phyloP scores from a whole-genome alignment of 2,329 filamentous ascomycete genomes.

The Arthrobotrys musiformis region DNA sequence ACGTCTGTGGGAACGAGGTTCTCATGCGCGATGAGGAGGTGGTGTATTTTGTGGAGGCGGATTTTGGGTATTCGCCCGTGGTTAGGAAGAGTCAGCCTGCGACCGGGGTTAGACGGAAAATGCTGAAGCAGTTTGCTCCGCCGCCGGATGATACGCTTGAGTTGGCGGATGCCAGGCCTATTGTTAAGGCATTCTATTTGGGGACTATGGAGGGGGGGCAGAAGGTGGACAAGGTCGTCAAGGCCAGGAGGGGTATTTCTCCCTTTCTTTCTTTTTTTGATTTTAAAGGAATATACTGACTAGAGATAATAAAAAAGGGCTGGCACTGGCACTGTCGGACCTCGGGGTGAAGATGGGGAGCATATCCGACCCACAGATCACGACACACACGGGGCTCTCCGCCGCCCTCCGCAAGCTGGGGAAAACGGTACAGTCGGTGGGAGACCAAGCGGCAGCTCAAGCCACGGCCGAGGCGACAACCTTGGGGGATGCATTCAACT shows the following conservation, averaged over 20 bases:
- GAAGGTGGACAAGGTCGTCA: constrained; percentile 94
- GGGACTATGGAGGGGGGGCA: constrained; percentile 97
- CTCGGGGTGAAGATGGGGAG: constrained; percentile 88
- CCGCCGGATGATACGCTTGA: constrained; percentile 97
- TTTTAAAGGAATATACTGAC: constrained; percentile 22
- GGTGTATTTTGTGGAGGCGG: constrained; percentile 97
- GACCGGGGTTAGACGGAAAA: constrained; percentile 91
- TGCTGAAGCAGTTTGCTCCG: constrained; percentile 97
- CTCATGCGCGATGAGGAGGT: constrained; percentile 96
- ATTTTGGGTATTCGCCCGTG: constrained; percentile 97
- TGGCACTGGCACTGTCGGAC: constrained; percentile 91
- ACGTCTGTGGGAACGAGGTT: constrained; percentile 89
- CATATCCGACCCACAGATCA: constrained; percentile 82
- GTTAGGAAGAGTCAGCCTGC: constrained; percentile 96
- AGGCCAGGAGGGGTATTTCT: constrained; percentile 80
- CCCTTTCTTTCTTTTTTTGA: background rate
- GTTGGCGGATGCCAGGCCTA: constrained; percentile 84
- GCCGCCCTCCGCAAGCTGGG: constrained; percentile 95
- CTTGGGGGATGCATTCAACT: constrained; percentile 89
- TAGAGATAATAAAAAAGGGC: constrained; percentile 72
- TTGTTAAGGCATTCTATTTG: constrained; percentile 95
- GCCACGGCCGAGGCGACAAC: constrained; percentile 96
- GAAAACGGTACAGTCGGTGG: constrained; percentile 89
- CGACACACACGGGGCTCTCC: constrained; percentile 81
- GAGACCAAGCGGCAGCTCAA: constrained; percentile 95